Conservation (phyloP, 192 early-diverging fungal genomes). For the Podila horticola region DNA sequence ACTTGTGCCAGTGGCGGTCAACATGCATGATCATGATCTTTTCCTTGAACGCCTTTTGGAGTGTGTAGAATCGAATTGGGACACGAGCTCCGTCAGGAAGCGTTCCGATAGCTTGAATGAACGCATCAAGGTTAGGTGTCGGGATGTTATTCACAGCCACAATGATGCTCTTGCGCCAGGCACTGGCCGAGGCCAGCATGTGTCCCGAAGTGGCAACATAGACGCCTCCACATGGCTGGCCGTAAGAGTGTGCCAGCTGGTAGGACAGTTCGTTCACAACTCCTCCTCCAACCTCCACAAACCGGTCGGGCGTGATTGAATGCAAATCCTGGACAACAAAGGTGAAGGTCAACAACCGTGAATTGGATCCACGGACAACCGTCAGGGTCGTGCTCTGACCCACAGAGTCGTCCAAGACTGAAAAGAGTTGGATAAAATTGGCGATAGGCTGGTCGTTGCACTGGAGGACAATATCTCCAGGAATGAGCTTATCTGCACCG, state of each 20-base stretch:
- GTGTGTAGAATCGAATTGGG: constrained; percentile 74
- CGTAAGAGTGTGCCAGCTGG: constrained; percentile 79
- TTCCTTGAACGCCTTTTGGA: constrained; percentile 84
- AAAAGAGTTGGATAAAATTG: constrained; percentile 76
- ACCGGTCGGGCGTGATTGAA: constrained; percentile 82
- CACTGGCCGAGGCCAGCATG: constrained; percentile 72
- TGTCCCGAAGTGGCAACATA: constrained; percentile 80
- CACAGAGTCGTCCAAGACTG: constrained; percentile 71
- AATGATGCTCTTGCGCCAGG: constrained; percentile 76
- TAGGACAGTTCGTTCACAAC: constrained; percentile 80
- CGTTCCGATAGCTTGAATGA: constrained; percentile 70
- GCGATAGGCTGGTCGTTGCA: constrained; percentile 73
- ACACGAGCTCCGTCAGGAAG: constrained; percentile 73
- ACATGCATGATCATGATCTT: constrained; percentile 87
- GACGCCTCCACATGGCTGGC: constrained; percentile 78
- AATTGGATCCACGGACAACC: constrained; percentile 65
- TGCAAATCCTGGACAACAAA: constrained; percentile 75
- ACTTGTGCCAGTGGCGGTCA: constrained; percentile 88
- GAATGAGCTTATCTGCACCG: constrained; percentile 65
- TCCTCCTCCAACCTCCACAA: constrained; percentile 88
- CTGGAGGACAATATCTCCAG: constrained; percentile 78
- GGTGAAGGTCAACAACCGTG: constrained; percentile 31
- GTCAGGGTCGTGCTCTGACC: constrained; percentile 61
- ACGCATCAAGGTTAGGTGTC: constrained; percentile 71
- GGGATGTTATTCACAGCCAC: constrained; percentile 73